These are phyloP conservation scores for Pogostemon cablin DNA, from an alignment of 257 asterid genomes.

Conservation along the genomic window DNA sequence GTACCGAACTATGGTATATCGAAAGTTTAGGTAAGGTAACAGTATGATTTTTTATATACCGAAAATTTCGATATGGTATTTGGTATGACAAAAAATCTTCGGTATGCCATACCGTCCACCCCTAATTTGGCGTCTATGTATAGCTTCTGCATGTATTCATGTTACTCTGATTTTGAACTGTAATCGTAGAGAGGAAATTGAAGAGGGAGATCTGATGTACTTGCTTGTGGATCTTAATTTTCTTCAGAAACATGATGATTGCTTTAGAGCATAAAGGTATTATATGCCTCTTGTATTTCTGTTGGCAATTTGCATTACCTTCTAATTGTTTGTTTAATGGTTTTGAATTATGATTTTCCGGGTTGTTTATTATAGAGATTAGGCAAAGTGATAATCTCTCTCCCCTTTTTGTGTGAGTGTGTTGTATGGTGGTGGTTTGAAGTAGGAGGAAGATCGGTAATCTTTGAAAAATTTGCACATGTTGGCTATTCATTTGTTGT, in stretches of 20 bases:
- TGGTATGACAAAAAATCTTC: no score
- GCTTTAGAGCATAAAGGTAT: conserved; percentile 72
- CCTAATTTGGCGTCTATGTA: background rate
- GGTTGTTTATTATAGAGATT: background rate
- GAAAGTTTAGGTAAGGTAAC: no score
- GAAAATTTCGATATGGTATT: no score
- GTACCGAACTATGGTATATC: no score
- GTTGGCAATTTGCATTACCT: conserved; percentile 4
- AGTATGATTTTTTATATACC: no score
- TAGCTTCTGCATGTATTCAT: conserved; percentile 25
- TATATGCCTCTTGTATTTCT: background rate
- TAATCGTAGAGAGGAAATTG: conserved; percentile 40
- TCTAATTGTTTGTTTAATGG: conserved; percentile 14
- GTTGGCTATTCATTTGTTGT: conserved; percentile 2
- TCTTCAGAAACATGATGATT: conserved; percentile 59
- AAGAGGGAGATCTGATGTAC: conserved; percentile 87
- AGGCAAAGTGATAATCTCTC: background rate
- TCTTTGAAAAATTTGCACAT: background rate
- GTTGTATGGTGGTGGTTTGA: background rate
- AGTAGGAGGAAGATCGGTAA: conserved; percentile 9
- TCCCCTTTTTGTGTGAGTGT: background rate
- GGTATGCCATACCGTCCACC: background rate
- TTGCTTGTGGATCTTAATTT: conserved; percentile 65
- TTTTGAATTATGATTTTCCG: background rate
- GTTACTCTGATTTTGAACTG: conserved; percentile 29